Conservation (phyloP, 2,329 filamentous ascomycete species). For the Triangularia verruculosa region DNA sequence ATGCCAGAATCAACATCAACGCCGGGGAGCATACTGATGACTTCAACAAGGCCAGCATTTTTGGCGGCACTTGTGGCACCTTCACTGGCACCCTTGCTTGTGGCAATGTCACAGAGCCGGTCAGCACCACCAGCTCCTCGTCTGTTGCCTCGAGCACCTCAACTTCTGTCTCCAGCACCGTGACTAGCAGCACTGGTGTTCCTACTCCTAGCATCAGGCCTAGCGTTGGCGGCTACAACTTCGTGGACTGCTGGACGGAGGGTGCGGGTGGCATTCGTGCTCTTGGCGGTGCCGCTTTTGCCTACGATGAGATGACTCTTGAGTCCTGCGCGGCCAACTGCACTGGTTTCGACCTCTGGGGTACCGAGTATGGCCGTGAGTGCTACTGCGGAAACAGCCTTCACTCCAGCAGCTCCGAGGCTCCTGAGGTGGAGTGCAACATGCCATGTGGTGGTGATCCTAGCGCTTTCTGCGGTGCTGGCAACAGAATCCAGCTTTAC, state of each 20-base stretch:
- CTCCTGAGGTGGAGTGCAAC: constrained; percentile 36
- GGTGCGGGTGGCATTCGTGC: constrained; percentile 42
- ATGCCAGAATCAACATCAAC: constrained; percentile 46
- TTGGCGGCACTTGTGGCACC: constrained; percentile 43
- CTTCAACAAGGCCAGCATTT: constrained; percentile 47
- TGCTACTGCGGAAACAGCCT: constrained; percentile 51
- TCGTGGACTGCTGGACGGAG: constrained; percentile 51
- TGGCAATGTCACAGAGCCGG: constrained; percentile 18
- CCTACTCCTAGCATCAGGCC: constrained; percentile 38
- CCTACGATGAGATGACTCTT: constrained; percentile 49
- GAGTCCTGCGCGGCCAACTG: constrained; percentile 47
- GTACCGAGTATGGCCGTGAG: constrained; percentile 51
- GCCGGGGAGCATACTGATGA: constrained; percentile 42
- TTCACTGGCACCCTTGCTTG: constrained; percentile 39
- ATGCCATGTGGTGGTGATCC: constrained; percentile 37
- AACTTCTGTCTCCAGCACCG: constrained; percentile 14
- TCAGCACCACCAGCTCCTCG: constrained; percentile 22
- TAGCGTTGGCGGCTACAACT: constrained; percentile 42
- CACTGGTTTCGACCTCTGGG: constrained; percentile 46
- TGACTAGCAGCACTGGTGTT: constrained; percentile 21
- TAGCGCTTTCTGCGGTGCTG: constrained; percentile 38
- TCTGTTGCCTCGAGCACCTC: constrained; percentile 17
- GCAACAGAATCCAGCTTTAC: constrained; percentile 36
- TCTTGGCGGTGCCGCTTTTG: constrained; percentile 39
- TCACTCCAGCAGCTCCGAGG: constrained; percentile 32